Evolutionary conservation across 257 asterid genomes (phyloP), one percentile per base, ranked within the genome.

Genomic region (Knoxia roxburghii): DNA sequence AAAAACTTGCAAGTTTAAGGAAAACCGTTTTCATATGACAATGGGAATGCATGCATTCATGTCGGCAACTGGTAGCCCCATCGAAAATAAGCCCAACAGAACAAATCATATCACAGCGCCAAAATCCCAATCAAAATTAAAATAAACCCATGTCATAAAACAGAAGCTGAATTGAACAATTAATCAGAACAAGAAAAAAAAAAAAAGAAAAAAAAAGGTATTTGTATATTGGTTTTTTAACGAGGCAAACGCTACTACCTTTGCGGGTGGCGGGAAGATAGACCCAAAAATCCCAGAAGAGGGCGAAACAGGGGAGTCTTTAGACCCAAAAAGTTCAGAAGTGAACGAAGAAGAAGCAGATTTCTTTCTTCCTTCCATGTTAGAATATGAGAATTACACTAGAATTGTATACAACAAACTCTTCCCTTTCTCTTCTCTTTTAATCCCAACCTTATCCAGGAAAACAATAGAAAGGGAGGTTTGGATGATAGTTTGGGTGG

Each of bases 301-400:
- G 2, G 95, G 71, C 56, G 85, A 67, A 14, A 62, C 43, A 41
- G 85, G 67, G 56, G 83, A 59, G 17, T 85, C 87, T 68, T 86
- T 87, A 0, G 85, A 87, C 72, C 96, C 98, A 56, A 91, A 91
- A 77, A 89, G 96, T 76, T 89, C 96, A 89, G 95, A 64, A 73
- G 95, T 80, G 50, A 91, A 83, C 46, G 98, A 85, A 72, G 96
- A 86, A 46, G 95, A 84, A 30, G 84, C 84, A 5, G 90, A 72
- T 79, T 81, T 77, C 70, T 85, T 89, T 66, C 72, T 79, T 57
- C 86, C 89, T 69, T 83, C 97, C 97, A 88, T 88, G 60, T 50
- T n/a, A n/a, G n/a, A n/a, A n/a, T n/a, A n/a, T n/a, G n/a, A n/a
- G n/a, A n/a, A n/a, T 5, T 46, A 2, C 2, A 12, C 3, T 46